phyloP scores from a whole-genome alignment of 177 flowering plant genomes.

The Vitis hybrid region DNA sequence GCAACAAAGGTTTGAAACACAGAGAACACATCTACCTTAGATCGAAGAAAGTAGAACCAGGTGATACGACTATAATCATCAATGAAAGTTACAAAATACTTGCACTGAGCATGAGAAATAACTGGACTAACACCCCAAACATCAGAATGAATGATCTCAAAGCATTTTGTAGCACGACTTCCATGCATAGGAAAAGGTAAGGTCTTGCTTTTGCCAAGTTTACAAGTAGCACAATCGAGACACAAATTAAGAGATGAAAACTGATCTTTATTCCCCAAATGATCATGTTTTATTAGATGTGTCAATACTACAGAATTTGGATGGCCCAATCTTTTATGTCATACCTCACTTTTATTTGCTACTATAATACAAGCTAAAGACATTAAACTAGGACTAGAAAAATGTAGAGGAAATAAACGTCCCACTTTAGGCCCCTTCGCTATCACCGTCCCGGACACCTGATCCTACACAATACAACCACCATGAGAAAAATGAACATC shows the following conservation, averaged over 20 bases:
- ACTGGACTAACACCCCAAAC: conserved; percentile 4
- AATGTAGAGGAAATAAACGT: conserved; percentile 12
- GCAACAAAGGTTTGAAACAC: conserved; percentile 1
- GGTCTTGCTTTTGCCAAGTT: conserved; percentile 8
- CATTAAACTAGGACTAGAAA: background rate
- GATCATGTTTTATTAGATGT: conserved; percentile 4
- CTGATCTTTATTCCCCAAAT: conserved; percentile 4
- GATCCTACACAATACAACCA: conserved; percentile 22
- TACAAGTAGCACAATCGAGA: conserved; percentile 12
- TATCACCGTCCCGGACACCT: conserved; percentile 10
- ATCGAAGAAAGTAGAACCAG: conserved; percentile 9
- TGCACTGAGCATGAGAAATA: conserved; percentile 5
- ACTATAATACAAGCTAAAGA: conserved; percentile 11
- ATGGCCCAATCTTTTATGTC: conserved; percentile 5
- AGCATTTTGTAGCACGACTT: background rate
- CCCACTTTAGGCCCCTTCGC: conserved; percentile 19
- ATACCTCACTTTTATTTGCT: background rate
- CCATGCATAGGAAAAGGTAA: conserved; percentile 3
- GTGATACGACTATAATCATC: conserved; percentile 8
- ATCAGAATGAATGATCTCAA: background rate
- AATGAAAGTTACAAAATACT: conserved; percentile 8
- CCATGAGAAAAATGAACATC: conserved; percentile 21
- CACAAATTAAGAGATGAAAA: background rate
- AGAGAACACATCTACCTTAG: conserved; percentile 4
- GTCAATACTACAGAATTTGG: conserved; percentile 4